Percentiles rank a stretch among this genome's conserved stretches.
phyloP scores from a whole-genome alignment of 352 stramenopile species.

The Aphanomyces invadans region DNA sequence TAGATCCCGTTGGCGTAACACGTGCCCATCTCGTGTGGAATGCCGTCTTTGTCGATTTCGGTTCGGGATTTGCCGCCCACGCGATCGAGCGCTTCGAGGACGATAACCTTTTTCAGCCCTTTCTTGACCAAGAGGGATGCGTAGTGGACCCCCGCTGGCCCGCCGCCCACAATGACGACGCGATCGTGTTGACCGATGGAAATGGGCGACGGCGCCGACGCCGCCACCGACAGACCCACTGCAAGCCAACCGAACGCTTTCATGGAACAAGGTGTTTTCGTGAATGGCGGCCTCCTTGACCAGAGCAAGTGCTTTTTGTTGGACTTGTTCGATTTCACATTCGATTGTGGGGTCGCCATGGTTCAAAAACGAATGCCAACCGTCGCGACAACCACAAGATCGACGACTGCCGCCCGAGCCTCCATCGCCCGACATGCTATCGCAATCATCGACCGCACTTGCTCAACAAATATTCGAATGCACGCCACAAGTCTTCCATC shows the following conservation, averaged over 20 bases:
- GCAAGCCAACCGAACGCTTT: neutral
- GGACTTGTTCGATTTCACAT: too few species aligned
- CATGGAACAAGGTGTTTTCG: too few species aligned
- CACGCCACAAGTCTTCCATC: too few species aligned
- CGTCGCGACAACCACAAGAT: too few species aligned
- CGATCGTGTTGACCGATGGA: neutral
- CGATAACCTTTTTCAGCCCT: constrained; percentile 20
- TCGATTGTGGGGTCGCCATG: too few species aligned
- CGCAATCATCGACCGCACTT: too few species aligned
- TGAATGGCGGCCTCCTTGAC: too few species aligned
- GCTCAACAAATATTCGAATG: too few species aligned
- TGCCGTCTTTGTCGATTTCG: neutral
- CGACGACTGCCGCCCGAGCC: too few species aligned
- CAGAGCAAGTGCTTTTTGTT: too few species aligned
- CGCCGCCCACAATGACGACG: constrained; percentile 24
- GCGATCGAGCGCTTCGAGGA: constrained; percentile 13
- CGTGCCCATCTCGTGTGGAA: neutral
- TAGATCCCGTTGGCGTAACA: neutral
- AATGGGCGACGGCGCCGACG: neutral
- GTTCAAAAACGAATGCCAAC: too few species aligned
- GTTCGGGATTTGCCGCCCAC: neutral
- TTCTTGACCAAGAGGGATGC: constrained; percentile 19
- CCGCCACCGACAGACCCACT: neutral
- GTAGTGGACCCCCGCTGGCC: constrained; percentile 11
- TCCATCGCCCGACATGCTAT: too few species aligned